A percentile compares a stretch with the other conserved stretches of the same genome.
phyloP scores from a whole-genome alignment of 1,284 basidiomycete species.

The Xerocomus subilludens region DNA sequence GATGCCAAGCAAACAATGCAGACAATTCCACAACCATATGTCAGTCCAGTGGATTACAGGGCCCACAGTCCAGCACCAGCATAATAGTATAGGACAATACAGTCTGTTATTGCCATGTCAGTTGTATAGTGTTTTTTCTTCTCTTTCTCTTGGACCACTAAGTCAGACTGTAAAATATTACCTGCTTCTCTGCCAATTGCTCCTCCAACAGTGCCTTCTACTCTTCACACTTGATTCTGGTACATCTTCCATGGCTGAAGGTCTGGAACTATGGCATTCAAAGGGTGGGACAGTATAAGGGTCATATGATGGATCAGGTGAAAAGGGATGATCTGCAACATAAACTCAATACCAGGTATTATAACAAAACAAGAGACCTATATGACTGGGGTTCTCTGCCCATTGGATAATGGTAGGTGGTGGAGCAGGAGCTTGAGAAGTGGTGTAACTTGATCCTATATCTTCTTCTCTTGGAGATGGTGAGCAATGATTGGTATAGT shows the following conservation, averaged over 20 bases:
- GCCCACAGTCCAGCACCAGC: no score
- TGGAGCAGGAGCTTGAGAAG: constrained; percentile 39
- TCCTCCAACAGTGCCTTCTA: constrained; percentile 69
- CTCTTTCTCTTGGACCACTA: no score
- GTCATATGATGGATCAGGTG: constrained; percentile 30
- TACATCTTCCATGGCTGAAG: constrained; percentile 23
- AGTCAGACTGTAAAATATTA: no score
- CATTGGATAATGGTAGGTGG: constrained; percentile 52
- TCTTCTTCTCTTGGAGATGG: constrained; percentile 35
- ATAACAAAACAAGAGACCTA: constrained; percentile 30
- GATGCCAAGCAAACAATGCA: no score
- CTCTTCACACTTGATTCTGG: constrained; percentile 53
- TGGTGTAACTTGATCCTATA: constrained; percentile 12
- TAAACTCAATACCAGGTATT: constrained; percentile 27
- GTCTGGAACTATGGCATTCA: constrained; percentile 21
- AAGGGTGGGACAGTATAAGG: constrained; percentile 27
- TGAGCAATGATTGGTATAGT: constrained; percentile 41
- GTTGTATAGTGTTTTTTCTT: no score
- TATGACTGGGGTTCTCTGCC: constrained; percentile 39
- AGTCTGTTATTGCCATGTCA: no score
- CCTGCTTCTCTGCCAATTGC: constrained; percentile 69
- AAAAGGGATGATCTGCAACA: constrained; percentile 35
- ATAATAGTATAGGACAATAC: no score
- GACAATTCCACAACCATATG: no score
- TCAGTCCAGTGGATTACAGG: no score